Evolutionary conservation across 331 rosid genomes (phyloP), one percentile per base, ranked within the genome.

Genomic region (Pyrus hybrid): DNA sequence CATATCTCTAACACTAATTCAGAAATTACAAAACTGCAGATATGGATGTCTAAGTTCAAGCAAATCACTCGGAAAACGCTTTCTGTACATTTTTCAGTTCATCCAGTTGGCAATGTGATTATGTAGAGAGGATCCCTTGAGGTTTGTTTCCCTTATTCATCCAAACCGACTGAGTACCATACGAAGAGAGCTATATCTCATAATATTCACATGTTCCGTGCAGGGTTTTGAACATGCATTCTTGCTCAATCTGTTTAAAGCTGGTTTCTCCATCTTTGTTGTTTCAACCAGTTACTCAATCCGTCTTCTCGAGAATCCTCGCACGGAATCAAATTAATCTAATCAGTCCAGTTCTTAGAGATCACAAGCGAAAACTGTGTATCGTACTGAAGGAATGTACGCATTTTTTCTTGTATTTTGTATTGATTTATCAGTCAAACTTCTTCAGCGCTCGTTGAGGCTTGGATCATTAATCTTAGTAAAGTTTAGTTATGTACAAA

Each of bases 21-120:
- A 51, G 17, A 23, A 10, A 30, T 28, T 8, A 72, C 45, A 8
- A 33, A 13, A 72, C 23, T 79, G 70, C 83, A 93, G 98, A 77
- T 88, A 73, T 91, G 98, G 98, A 72, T 33, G 32, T 87, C 86
- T 29, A 83, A 90, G 89, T 88, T 93, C 80, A 86, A 86, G 87
- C 88, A 88, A 33, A 84, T 93, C 80, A 77, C 82, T 83, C 79
- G 74, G 86, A 88, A 84, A 82, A 89, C 81, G 71, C 70, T 93
- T 47, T 82, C 93, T 60, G 84, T 91, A 71, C 88, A 87, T 84
- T 90, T 87, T 85, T 81, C 85, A 32, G 91, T 91, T 72, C 94
- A 93, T 80, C 98, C 98, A 17, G 89, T 91, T 63, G 93, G 98
- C 71, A 93, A 90, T 70, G 95, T 90, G 87, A 80, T 91, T 68